Base-by-base conservation (phyloP, 257 asterid species). In the Datura wrightii region DNA sequence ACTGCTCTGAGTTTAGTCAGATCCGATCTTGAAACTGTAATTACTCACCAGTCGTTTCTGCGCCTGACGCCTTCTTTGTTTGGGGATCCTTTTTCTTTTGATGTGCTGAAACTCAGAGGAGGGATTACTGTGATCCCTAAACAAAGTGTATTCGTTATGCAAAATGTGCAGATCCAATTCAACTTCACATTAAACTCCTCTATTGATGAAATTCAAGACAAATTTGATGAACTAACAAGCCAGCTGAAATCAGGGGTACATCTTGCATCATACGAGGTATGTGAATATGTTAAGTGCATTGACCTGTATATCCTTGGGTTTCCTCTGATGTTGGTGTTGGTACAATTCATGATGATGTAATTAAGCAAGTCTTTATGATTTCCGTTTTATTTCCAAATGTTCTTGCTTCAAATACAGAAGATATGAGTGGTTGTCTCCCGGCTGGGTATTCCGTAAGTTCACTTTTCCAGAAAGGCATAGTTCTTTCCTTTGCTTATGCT, bases 141-240 rank as follows among this genome's bases (percentile, higher is more conserved):
- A 31, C 99, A 96, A 89, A 96, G 90, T 83, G 99, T 94, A 8
- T 96, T 91, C 85, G 93, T 93, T 53, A 81, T 92, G 93, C 98
- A 93, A 87, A 88, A 85, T 39, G 93, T 91, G 88, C 93, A 90
- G 90, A 90, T 96, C 86, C 90, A 86, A 66, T 96, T 96, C 97
- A 93, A 93, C 93, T 96, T 96, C 86, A 96, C 99, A 82, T 89
- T 96, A 92, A 94, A 94, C 92, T 93, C 88, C 91, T 94, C 98
- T 70, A 89, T 96, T 36, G 95, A 96, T 87, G 88, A 91, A 85
- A 86, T 93, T 81, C 85, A 92, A 53, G 80, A 86, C 79, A 90
- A 94, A 88, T 96, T 96, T 52, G 90, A 89, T n/a, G 92, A 90
- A 85, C 92, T 96, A 79, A 84, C 88, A 37, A 88, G 90, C 84